These are phyloP conservation scores for Dryas integrifolia DNA, from an alignment of 331 rosid genomes.

Conservation along the genomic window DNA sequence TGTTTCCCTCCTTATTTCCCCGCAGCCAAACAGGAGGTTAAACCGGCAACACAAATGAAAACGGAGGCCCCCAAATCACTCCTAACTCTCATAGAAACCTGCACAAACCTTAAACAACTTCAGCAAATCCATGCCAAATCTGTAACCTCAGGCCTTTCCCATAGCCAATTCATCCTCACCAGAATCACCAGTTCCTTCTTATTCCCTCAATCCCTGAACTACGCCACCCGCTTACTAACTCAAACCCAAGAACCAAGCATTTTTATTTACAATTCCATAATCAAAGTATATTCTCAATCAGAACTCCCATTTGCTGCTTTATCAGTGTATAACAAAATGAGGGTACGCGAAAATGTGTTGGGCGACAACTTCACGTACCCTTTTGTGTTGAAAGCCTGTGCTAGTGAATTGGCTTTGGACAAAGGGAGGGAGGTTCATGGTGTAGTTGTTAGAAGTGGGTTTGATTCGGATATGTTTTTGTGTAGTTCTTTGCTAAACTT, in stretches of 20 bases:
- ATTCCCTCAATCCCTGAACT: not conserved
- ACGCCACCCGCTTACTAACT: not conserved
- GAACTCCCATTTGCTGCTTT: not conserved
- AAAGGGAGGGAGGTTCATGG: constrained; percentile 20
- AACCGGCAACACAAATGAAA: not conserved
- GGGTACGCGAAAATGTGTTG: constrained; percentile 2
- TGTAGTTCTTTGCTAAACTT: constrained; percentile 5
- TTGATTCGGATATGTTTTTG: not conserved
- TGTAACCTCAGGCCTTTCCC: not conserved
- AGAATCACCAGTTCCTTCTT: constrained; percentile 4
- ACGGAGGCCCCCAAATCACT: not conserved
- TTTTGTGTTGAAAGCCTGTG: constrained; percentile 10
- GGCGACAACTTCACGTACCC: constrained; percentile 11
- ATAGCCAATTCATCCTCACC: not conserved
- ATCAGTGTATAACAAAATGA: constrained; percentile 4
- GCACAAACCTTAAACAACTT: not conserved
- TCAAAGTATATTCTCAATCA: not conserved
- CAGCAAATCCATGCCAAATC: not conserved
- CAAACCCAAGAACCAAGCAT: not conserved
- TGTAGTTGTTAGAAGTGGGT: constrained; percentile 3
- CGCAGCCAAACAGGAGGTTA: not conserved
- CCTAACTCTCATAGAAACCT: not conserved
- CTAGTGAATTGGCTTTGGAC: not conserved
- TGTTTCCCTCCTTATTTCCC: constrained; percentile 4
- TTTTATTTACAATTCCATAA: not conserved